Base-by-base conservation (phyloP, 768 basidiomycete species). In the Peribolospora kevripleyi region DNA sequence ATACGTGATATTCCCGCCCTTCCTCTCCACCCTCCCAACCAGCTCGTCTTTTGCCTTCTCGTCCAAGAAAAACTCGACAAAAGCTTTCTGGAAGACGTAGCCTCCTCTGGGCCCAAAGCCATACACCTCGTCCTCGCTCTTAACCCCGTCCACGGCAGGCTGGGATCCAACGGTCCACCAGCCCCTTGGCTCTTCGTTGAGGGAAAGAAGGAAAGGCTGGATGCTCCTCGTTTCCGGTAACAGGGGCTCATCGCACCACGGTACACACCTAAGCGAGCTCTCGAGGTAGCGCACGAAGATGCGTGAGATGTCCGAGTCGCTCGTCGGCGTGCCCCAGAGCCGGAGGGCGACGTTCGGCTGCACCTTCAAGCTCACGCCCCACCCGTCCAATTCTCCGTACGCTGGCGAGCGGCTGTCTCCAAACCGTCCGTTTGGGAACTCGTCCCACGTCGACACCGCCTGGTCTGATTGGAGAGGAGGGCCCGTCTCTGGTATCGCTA, bases 151-250 rank as follows among this genome's bases (percentile, higher is more conserved):
- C 5, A 95, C 79, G 0, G 88, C 84, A 25, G 93, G 93, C 65
- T 98, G 93, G 8, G 87, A 91, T 1, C 85, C 85, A 14, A 98
- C 82, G 5, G 93, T 95, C 90, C 91, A 98, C 79, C 86, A 82
- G 37, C 83, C 81, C 55, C 72, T 71, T 13, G 55, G 45, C 37
- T 64, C 55, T 48, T 72, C 70, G 40, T 84, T 95, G 54, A 98
- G 73, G 48, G 71, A 72, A 61, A 83, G 75, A 38, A 97, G 74
- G 56, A 84, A 74, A 1, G 76, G 71, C 40, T 93, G 72, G 54
- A 98, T 95, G 52, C 76, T 74, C 41, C 71, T 66, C 0, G 93
- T 87, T 68, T 98, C 93, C 1, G 75, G 69, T 14, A 79, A 82
- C 6, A 98, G 73, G 1, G 88, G 79, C 1, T 74, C 74, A 8